phyloP scores from a whole-genome alignment of 306 rosid species.

The Prosopis cineraria region DNA sequence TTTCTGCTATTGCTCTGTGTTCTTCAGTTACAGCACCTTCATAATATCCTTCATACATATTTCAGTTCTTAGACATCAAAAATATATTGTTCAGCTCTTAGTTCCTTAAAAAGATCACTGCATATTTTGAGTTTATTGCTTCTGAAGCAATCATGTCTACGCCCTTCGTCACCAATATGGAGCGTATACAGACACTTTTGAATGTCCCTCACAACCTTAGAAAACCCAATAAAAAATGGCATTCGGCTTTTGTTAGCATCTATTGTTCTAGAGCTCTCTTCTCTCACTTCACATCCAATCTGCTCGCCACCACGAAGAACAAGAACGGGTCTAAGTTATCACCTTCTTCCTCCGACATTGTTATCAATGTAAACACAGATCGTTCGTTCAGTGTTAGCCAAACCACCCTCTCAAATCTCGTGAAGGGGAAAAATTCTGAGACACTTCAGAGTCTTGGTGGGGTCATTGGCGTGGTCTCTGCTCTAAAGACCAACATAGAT shows the following conservation, averaged over 20 bases:
- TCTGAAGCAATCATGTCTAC: neutral
- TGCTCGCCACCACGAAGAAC: neutral
- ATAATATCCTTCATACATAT: too few species aligned
- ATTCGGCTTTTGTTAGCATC: neutral
- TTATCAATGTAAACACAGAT: neutral
- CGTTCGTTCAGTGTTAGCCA: neutral
- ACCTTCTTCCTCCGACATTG: neutral
- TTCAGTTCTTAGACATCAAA: too few species aligned
- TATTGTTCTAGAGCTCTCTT: neutral
- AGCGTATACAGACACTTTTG: neutral
- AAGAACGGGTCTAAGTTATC: neutral
- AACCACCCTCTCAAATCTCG: neutral
- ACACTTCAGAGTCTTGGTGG: conserved; percentile 34
- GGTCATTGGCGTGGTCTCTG: conserved; percentile 13
- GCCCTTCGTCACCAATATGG: neutral
- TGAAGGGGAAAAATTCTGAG: conserved; percentile 19
- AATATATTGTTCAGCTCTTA: too few species aligned
- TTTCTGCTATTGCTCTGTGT: too few species aligned
- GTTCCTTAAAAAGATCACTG: too few species aligned
- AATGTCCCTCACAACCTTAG: neutral
- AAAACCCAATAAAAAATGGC: neutral
- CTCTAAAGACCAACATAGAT: conserved; percentile 23
- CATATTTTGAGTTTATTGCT: neutral
- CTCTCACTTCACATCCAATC: neutral
- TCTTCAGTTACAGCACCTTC: too few species aligned